phyloP scores from a whole-genome alignment of 805 yeast genomes.

The Teunomyces tritomae region DNA sequence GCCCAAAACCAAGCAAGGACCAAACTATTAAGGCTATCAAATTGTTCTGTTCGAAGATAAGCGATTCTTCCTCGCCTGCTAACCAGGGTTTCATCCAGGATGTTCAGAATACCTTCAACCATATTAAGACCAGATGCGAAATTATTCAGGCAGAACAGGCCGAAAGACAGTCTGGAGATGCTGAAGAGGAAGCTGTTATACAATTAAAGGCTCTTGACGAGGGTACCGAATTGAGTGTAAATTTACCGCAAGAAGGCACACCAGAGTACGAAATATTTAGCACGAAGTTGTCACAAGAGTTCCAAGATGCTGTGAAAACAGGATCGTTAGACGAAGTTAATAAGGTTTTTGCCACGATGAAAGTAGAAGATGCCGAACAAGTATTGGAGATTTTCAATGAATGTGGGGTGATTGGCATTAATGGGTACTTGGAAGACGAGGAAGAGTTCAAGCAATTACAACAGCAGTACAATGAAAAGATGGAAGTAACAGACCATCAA shows the following conservation, averaged over 20 bases:
- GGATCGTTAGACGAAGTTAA: conserved; percentile 75
- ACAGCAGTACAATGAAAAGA: conserved; percentile 43
- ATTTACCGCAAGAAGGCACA: conserved; percentile 59
- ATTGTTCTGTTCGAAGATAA: conserved; percentile 64
- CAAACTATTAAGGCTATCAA: conserved; percentile 46
- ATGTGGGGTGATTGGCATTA: conserved; percentile 81
- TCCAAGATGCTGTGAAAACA: conserved; percentile 77
- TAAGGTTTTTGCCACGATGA: conserved; percentile 70
- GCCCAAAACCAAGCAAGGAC: conserved; percentile 29
- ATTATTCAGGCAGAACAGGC: conserved; percentile 55
- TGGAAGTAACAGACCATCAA: conserved; percentile 11
- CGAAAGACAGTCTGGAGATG: conserved; percentile 13
- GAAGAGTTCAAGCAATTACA: conserved; percentile 58
- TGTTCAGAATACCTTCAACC: conserved; percentile 69
- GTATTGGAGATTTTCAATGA: conserved; percentile 72
- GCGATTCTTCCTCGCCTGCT: conserved; percentile 57
- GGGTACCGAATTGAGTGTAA: conserved; percentile 67
- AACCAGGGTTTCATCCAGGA: conserved; percentile 67
- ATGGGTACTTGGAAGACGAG: conserved; percentile 71
- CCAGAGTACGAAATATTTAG: conserved; percentile 56
- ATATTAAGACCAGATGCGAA: conserved; percentile 73
- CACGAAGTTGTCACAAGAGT: conserved; percentile 50
- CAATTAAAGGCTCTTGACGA: conserved; percentile 90
- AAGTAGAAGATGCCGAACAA: conserved; percentile 75
- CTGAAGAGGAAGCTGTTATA: conserved; percentile 68